Conservation (phyloP, 2,329 filamentous ascomycete genomes). For the Aspergillus awamori region DNA sequence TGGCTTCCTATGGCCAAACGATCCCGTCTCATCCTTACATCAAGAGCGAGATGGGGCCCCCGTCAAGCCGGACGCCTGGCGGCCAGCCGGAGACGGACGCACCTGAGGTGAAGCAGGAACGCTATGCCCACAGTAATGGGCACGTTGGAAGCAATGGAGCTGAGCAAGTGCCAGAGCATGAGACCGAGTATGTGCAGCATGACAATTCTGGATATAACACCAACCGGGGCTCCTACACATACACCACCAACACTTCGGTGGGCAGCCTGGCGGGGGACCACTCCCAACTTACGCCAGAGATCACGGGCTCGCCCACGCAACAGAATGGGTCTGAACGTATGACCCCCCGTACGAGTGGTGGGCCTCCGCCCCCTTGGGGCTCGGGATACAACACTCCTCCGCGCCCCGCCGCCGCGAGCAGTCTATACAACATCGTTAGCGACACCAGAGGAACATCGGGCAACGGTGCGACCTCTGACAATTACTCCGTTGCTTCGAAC, state of each 20-base stretch:
- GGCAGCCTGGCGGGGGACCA: constrained; percentile 71
- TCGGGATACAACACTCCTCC: constrained; percentile 79
- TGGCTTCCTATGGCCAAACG: constrained; percentile 66
- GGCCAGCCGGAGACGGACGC: constrained; percentile 64
- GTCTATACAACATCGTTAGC: constrained; percentile 85
- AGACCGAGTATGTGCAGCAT: constrained; percentile 83
- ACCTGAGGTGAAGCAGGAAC: constrained; percentile 69
- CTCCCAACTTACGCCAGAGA: constrained; percentile 75
- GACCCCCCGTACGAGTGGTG: constrained; percentile 77
- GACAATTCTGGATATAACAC: constrained; percentile 71
- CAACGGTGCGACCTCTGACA: constrained; percentile 69
- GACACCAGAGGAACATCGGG: constrained; percentile 68
- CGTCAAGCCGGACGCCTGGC: constrained; percentile 63
- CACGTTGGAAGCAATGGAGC: constrained; percentile 59
- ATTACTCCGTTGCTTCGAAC: constrained; percentile 69
- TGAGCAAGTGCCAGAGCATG: constrained; percentile 70
- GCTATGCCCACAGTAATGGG: constrained; percentile 62
- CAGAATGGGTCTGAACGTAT: constrained; percentile 80
- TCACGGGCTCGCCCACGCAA: constrained; percentile 78
- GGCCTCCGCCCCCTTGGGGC: constrained; percentile 73
- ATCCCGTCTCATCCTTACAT: constrained; percentile 65
- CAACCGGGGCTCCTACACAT: constrained; percentile 75
- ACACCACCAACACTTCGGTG: constrained; percentile 68
- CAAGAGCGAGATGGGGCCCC: constrained; percentile 88
- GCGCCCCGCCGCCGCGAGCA: constrained; percentile 70